A percentile compares a stretch with the other conserved stretches of the same genome.
These are phyloP conservation scores for Atkinsonella texensis DNA, from an alignment of 2,329 filamentous ascomycete species.

Conservation along the genomic window DNA sequence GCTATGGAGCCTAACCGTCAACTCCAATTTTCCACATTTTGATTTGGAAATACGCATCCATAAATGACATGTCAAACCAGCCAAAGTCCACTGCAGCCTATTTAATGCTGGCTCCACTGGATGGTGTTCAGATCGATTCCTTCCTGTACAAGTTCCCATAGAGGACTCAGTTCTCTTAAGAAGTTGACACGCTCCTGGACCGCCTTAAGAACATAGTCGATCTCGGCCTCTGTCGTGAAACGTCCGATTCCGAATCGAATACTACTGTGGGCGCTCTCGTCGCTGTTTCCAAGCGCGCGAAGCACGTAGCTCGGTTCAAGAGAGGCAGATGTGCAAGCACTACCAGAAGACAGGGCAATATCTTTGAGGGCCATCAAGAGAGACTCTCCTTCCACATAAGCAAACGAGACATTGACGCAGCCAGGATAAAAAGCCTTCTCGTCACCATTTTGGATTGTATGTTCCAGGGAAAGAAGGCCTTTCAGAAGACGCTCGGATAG, in stretches of 20 bases:
- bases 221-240: constrained; percentile 90
- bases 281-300: constrained; percentile 85
- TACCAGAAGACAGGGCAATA: constrained; percentile 91
- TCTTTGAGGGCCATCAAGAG: constrained; percentile 97
- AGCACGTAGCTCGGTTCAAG: constrained; percentile 94
- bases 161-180: constrained; percentile 82
- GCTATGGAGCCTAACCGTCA: constrained; percentile 4
- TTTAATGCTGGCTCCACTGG: constrained; percentile 92
- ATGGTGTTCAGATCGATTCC: constrained; percentile 92
- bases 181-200: constrained; percentile 85
- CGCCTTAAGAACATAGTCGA: constrained; percentile 94
- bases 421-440: constrained; percentile 78
- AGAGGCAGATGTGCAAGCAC: constrained; percentile 92
- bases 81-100: not conserved
- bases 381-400: constrained; percentile 96
- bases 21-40: not conserved
- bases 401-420: constrained; percentile 96
- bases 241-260: constrained; percentile 96
- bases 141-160: constrained; percentile 98
- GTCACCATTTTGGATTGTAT: constrained; percentile 85
- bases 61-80: not conserved
- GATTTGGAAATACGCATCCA: not conserved
- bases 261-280: constrained; percentile 95
- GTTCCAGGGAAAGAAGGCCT: constrained; percentile 78
- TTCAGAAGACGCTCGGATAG: constrained; percentile 76